phyloP scores from a whole-genome alignment of 2,329 filamentous ascomycete genomes.

The Zalaria sp. region DNA sequence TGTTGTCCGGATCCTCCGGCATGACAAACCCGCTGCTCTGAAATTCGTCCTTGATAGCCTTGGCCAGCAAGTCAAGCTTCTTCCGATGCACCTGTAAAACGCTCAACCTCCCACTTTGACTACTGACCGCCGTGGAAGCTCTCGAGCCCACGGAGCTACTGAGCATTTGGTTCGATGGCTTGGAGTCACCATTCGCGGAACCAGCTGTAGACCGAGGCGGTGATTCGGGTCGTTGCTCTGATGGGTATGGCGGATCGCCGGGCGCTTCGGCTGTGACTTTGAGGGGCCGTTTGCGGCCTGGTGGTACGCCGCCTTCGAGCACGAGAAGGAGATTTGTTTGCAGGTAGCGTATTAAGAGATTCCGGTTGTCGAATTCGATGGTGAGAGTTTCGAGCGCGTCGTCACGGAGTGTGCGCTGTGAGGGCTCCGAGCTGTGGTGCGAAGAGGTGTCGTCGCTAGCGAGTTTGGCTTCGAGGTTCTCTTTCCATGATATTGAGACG shows the following conservation, averaged over 20 bases:
- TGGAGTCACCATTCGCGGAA: background rate
- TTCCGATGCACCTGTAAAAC: conserved; percentile 33
- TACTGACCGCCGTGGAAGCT: conserved; percentile 19
- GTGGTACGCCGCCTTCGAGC: conserved; percentile 33
- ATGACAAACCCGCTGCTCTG: conserved; percentile 26
- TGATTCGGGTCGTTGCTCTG: conserved; percentile 5
- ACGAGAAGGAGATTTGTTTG: conserved; percentile 33
- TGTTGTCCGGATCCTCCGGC: background rate
- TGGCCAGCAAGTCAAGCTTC: conserved; percentile 31
- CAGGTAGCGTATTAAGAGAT: conserved; percentile 31
- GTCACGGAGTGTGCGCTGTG: conserved; percentile 1
- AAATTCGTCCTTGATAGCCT: conserved; percentile 29
- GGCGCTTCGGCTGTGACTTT: conserved; percentile 29
- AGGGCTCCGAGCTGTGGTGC: conserved; percentile 3
- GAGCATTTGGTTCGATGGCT: background rate
- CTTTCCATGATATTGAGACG: conserved; percentile 36
- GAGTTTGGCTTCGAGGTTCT: conserved; percentile 16
- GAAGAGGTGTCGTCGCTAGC: conserved; percentile 6
- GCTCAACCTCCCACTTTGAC: conserved; percentile 22
- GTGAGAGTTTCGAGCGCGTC: conserved; percentile 28
- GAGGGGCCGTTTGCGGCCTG: conserved; percentile 22
- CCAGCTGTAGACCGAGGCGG: background rate
- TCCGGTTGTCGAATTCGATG: conserved; percentile 30
- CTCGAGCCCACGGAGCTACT: conserved; percentile 6
- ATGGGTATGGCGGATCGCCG: conserved; percentile 25